phyloP scores from a whole-genome alignment of 441 rosid species.

The Croton laevigatus region DNA sequence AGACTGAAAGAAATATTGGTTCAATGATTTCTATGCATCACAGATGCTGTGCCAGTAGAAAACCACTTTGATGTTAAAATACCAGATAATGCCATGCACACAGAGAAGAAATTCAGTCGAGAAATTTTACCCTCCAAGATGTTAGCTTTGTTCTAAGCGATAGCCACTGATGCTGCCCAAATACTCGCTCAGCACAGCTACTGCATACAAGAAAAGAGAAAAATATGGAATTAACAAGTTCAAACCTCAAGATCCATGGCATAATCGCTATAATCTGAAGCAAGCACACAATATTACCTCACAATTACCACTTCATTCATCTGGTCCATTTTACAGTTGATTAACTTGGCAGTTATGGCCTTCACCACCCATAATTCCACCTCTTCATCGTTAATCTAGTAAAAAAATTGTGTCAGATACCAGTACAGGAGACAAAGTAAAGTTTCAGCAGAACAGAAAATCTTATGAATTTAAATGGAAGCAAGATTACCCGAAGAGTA shows the following conservation, averaged over 20 bases:
- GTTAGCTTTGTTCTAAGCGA: conserved; percentile 72
- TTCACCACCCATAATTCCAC: conserved; percentile 94
- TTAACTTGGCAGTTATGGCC: conserved; percentile 78
- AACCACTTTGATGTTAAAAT: neutral
- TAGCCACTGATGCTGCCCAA: conserved; percentile 79
- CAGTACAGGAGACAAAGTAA: conserved; percentile 18
- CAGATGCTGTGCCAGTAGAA: too few relatives aligned
- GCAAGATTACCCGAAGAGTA: conserved; percentile 58
- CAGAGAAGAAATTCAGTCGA: neutral
- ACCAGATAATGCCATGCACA: neutral
- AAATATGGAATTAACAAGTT: neutral
- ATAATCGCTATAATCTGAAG: neutral
- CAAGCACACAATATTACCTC: conserved; percentile 40
- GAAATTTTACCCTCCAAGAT: conserved; percentile 72
- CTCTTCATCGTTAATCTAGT: conserved; percentile 71
- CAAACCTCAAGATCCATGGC: neutral
- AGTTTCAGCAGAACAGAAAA: neutral
- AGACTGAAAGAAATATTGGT: neutral
- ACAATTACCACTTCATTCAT: conserved; percentile 83
- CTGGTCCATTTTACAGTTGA: conserved; percentile 93
- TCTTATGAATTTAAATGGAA: neutral
- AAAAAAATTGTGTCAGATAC: conserved; percentile 14
- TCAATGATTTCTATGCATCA: neutral
- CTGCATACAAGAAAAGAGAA: conserved; percentile 37
- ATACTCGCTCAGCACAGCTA: conserved; percentile 68